Percentiles rank a stretch among this genome's conserved stretches.
These are phyloP conservation scores for Penicillium parvum DNA, from an alignment of 495 filamentous ascomycete species.

Conservation along the genomic window DNA sequence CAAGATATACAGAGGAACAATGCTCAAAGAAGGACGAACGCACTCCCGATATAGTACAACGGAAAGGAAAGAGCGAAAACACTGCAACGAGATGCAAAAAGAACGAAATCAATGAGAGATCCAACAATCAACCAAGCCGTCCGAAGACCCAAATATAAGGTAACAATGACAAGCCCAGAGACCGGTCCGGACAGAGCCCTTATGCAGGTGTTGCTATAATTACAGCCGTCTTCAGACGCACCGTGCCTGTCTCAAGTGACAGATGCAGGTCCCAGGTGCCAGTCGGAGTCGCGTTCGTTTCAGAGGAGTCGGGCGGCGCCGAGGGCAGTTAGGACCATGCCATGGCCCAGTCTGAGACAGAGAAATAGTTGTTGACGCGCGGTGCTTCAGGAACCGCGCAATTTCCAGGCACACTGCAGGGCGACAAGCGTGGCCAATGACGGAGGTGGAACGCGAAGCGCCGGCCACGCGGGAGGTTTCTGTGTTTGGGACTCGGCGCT, in stretches of 20 bases:
- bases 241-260: conserved; percentile 21
- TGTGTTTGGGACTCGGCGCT: conserved; percentile 21
- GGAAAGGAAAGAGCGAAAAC: conserved; percentile 7
- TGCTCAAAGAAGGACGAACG: conserved; percentile 10
- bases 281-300: conserved; percentile 16
- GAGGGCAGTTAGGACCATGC: conserved; percentile 9
- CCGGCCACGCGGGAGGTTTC: conserved; percentile 12
- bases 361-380: conserved; percentile 5
- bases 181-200: conserved; percentile 8
- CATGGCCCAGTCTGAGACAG: conserved; percentile 9
- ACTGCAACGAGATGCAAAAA: not conserved
- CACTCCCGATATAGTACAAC: conserved; percentile 17
- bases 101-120: conserved; percentile 1
- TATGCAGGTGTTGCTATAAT: conserved; percentile 23
- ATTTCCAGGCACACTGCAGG: conserved; percentile 18
- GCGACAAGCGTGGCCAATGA: conserved; percentile 23
- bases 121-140: conserved; percentile 1
- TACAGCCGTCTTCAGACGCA: conserved; percentile 9
- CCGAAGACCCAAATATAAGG: conserved; percentile 2
- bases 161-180: conserved; percentile 4
- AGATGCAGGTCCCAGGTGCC: conserved; percentile 27
- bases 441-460: conserved; percentile 16
- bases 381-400: conserved; percentile 28
- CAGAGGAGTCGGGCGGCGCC: conserved; percentile 12
- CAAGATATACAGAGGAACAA: conserved; percentile 3